Conservation (phyloP, 2,329 filamentous ascomycete species). For the Lachnellula occidentalis region DNA sequence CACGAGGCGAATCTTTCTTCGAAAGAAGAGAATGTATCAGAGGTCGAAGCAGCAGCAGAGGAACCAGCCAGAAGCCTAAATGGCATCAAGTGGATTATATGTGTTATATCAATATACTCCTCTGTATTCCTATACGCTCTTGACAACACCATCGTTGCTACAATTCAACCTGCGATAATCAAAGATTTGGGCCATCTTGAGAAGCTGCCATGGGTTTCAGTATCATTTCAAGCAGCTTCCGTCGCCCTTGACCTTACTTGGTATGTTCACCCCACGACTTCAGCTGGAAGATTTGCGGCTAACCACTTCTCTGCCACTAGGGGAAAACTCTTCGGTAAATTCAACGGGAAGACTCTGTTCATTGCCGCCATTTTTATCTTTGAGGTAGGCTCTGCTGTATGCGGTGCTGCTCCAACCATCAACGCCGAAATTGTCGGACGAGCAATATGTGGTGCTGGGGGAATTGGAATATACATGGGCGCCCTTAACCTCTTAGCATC, state of each 20-base stretch:
- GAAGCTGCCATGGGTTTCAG: constrained; percentile 27
- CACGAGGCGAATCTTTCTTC: too few relatives aligned
- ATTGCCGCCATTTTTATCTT: constrained; percentile 17
- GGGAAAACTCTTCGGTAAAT: constrained; percentile 14
- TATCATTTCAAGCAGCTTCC: constrained; percentile 24
- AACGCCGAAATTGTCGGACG: constrained; percentile 41
- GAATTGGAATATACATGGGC: constrained; percentile 38
- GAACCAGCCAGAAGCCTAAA: too few relatives aligned
- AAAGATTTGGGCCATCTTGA: constrained; percentile 23
- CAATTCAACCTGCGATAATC: not conserved
- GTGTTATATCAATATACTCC: not conserved
- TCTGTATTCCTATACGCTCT: not conserved
- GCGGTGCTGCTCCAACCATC: constrained; percentile 28
- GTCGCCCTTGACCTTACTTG: constrained; percentile 27
- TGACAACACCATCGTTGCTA: not conserved
- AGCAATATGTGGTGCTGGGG: constrained; percentile 37
- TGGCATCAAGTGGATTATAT: not conserved
- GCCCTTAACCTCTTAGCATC: constrained; percentile 13
- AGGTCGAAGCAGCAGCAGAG: too few relatives aligned
- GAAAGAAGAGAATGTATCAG: too few relatives aligned
- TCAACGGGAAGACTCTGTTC: constrained; percentile 23
- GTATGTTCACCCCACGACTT: constrained; percentile 9
- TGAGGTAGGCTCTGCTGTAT: constrained; percentile 27
- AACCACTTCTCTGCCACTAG: not conserved
- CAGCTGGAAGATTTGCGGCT: not conserved